These are phyloP conservation scores for Eucalyptus paniculata DNA, from an alignment of 345 rosid species.

Conservation along the genomic window DNA sequence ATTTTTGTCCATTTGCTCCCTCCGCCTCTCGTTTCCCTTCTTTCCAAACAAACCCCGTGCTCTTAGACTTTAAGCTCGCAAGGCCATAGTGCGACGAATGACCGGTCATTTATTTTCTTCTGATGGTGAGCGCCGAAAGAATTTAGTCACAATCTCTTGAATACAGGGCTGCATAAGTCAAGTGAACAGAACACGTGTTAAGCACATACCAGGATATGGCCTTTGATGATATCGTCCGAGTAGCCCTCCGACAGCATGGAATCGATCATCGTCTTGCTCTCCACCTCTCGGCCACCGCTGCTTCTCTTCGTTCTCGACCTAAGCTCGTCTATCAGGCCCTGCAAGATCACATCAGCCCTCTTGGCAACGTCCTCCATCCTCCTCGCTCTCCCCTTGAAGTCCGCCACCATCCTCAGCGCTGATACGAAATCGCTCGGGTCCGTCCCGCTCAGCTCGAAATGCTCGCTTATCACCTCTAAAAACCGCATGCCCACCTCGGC, in stretches of 20 bases:
- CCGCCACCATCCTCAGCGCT: too few species aligned
- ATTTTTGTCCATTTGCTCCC: too few species aligned
- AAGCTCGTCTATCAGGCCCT: constrained; percentile 31
- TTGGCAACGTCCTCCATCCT: not conserved
- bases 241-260: constrained; percentile 26
- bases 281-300: not conserved
- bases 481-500: too few species aligned
- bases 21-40: too few species aligned
- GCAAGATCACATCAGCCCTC: constrained; percentile 26
- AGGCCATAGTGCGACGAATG: not conserved
- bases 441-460: too few species aligned
- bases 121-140: too few species aligned
- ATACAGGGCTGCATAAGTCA: not conserved
- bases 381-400: constrained; percentile 9
- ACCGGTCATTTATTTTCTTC: too few species aligned
- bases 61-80: not conserved
- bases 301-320: not conserved
- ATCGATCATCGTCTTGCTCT: constrained; percentile 35
- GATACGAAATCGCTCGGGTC: too few species aligned
- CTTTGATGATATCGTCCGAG: constrained; percentile 34
- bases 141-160: too few species aligned
- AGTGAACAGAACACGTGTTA: not conserved
- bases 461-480: too few species aligned
- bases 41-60: not conserved
- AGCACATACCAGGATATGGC: constrained; percentile 13